phyloP scores from a whole-genome alignment of 768 basidiomycete genomes.

The Aureoboletus auriporus region DNA sequence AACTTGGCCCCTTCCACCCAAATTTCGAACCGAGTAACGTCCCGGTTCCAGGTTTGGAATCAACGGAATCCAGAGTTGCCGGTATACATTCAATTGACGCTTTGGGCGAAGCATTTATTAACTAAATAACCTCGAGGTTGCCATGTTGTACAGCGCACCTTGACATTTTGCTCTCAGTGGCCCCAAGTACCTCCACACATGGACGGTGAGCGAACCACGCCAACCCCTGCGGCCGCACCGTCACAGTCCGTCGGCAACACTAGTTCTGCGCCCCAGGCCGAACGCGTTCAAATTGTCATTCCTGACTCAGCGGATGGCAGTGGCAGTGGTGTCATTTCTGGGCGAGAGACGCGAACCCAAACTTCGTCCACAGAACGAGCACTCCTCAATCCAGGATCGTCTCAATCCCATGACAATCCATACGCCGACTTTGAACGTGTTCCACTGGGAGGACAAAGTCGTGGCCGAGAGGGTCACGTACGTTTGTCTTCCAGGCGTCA shows the following conservation, averaged over 20 bases:
- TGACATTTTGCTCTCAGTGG: neutral
- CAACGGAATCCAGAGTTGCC: too few species aligned
- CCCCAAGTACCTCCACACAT: constrained; percentile 6
- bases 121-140: constrained; percentile 1
- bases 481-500: constrained; percentile 13
- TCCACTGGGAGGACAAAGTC: constrained; percentile 1
- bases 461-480: constrained; percentile 12
- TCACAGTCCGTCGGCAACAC: neutral
- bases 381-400: constrained; percentile 2
- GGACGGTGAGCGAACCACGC: constrained; percentile 9
- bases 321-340: neutral
- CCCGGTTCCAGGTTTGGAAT: too few species aligned
- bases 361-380: constrained; percentile 6
- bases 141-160: neutral
- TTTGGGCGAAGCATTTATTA: neutral
- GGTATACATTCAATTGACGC: too few species aligned
- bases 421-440: constrained; percentile 5
- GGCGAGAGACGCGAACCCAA: neutral
- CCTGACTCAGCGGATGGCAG: constrained; percentile 1
- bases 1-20: too few species aligned
- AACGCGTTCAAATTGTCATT: neutral
- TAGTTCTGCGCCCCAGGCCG: neutral
- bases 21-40: too few species aligned
- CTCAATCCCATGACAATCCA: constrained; percentile 3
- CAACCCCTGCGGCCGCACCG: neutral